Conservation (phyloP, 202 grass and related monocot species). For the Eragrostis tef region DNA sequence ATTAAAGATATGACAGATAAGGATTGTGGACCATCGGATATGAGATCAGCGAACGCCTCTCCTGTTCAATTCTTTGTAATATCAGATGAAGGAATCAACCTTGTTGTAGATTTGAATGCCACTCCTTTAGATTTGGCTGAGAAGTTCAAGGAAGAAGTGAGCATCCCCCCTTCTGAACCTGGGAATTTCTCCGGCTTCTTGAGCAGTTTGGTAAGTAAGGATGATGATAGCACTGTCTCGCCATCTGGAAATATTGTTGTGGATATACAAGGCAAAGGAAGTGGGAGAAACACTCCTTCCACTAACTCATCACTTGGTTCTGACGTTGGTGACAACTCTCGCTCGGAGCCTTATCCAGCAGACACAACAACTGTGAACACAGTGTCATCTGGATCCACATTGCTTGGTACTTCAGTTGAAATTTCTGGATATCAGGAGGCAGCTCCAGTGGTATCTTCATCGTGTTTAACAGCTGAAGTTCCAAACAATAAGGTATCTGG, state of each 20-base stretch:
- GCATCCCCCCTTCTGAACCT: slow-evolving; percentile 45
- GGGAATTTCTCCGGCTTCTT: slow-evolving; percentile 54
- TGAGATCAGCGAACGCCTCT: slow-evolving; percentile 41
- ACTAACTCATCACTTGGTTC: slow-evolving; percentile 81
- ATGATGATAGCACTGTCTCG: slow-evolving; percentile 45
- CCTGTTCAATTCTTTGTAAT: slow-evolving; percentile 73
- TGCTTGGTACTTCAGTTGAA: slow-evolving; percentile 46
- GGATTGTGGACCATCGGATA: slow-evolving; percentile 42
- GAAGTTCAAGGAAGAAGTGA: slow-evolving; percentile 64
- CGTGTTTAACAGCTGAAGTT: slow-evolving; percentile 53
- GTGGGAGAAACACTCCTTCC: slow-evolving; percentile 50
- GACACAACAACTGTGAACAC: slow-evolving; percentile 54
- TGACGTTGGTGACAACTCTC: slow-evolving; percentile 64
- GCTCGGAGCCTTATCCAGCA: slow-evolving; percentile 49
- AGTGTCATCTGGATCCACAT: slow-evolving; percentile 58
- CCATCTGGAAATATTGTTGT: slow-evolving; percentile 46
- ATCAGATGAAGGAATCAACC: slow-evolving; percentile 80
- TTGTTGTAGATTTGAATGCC: slow-evolving; percentile 78
- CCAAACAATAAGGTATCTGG: slow-evolving; percentile 53
- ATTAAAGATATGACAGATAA: slow-evolving; percentile 39
- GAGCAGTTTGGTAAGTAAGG: slow-evolving; percentile 57
- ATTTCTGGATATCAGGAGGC: slow-evolving; percentile 57
- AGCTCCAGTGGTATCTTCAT: slow-evolving; percentile 56
- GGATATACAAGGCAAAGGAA: slow-evolving; percentile 45
- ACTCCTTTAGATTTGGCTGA: slow-evolving; percentile 58